Evolutionary conservation across 306 rosid genomes (phyloP).

Genomic region (Ormosia emarginata): DNA sequence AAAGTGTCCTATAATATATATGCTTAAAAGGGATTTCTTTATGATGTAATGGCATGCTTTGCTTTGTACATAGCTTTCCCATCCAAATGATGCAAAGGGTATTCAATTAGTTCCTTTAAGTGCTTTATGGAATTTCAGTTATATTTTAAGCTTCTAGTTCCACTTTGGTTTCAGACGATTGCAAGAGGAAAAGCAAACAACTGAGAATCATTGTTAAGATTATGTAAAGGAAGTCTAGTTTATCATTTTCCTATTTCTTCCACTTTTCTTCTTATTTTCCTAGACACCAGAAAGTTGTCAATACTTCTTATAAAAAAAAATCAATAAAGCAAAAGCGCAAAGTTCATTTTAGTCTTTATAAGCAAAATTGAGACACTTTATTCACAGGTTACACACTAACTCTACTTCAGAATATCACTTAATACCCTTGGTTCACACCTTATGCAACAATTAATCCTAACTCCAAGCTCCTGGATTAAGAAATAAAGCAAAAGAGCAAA

Average conservation of each 20-base stretch:
- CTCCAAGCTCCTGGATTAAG: too few relatives aligned
- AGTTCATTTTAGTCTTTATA: neutral
- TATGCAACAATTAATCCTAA: conserved; percentile 15
- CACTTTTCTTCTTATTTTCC: neutral
- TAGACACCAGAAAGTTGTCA: neutral
- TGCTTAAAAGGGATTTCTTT: too few relatives aligned
- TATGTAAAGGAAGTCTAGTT: neutral
- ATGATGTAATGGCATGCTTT: too few relatives aligned
- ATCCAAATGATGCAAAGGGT: conserved; percentile 8
- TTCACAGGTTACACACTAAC: conserved; percentile 11
- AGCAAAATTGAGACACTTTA: conserved; percentile 31
- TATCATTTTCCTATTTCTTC: conserved; percentile 4
- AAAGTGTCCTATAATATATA: too few relatives aligned
- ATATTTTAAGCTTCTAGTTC: conserved; percentile 3
- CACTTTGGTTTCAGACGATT: conserved; percentile 4
- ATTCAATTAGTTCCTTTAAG: conserved; percentile 18
- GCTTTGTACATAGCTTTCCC: neutral
- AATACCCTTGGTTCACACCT: conserved; percentile 27
- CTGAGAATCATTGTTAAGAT: neutral
- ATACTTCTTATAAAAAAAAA: neutral
- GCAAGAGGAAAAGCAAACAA: neutral
- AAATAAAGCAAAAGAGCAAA: too few relatives aligned
- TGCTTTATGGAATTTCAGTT: conserved; percentile 4
- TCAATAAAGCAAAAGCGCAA: neutral
- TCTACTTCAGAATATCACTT: conserved; percentile 8